A percentile compares a stretch with the other conserved stretches of the same genome.
Conservation (phyloP, 1,139 yeast species). For the Yamadazyma taylorii region DNA sequence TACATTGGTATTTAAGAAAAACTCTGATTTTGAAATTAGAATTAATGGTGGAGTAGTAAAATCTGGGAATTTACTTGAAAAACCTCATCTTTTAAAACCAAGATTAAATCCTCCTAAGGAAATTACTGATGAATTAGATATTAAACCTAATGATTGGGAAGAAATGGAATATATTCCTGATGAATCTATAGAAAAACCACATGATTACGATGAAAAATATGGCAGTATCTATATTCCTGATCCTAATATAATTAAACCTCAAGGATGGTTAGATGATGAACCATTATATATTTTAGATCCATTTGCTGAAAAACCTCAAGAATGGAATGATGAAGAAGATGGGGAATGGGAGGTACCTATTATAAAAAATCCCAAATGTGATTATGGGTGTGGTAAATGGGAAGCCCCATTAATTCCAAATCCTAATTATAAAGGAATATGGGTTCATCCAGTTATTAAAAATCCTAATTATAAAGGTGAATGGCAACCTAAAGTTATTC, state of each 20-base stretch:
- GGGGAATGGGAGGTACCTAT: slow-evolving; percentile 79
- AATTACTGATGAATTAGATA: slow-evolving; percentile 60
- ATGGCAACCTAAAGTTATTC: slow-evolving; percentile 68
- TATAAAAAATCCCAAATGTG: slow-evolving; percentile 73
- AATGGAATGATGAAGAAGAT: slow-evolving; percentile 87
- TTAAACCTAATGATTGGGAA: slow-evolving; percentile 80
- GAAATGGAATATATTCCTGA: slow-evolving; percentile 65
- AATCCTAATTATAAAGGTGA: slow-evolving; percentile 80
- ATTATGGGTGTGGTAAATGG: slow-evolving; percentile 71
- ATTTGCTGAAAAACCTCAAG: slow-evolving; percentile 60
- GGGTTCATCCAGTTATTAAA: slow-evolving; percentile 64
- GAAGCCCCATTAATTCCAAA: slow-evolving; percentile 62
- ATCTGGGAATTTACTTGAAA: slow-evolving; percentile 63
- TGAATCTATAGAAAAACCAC: slow-evolving; percentile 61
- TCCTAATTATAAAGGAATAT: slow-evolving; percentile 72
- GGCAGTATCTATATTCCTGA: slow-evolving; percentile 63
- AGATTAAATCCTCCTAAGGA: slow-evolving; percentile 62
- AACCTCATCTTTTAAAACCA: slow-evolving; percentile 55
- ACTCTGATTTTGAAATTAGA: slow-evolving; percentile 74
- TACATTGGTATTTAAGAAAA: slow-evolving; percentile 67
- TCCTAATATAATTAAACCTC: slow-evolving; percentile 67
- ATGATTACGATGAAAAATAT: slow-evolving; percentile 71
- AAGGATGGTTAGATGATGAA: slow-evolving; percentile 72
- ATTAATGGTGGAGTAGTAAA: slow-evolving; percentile 73
- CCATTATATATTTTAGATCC: slow-evolving; percentile 65